Evolutionary conservation across 257 asterid genomes (phyloP).

Genomic region (Nicotiana knightiana): DNA sequence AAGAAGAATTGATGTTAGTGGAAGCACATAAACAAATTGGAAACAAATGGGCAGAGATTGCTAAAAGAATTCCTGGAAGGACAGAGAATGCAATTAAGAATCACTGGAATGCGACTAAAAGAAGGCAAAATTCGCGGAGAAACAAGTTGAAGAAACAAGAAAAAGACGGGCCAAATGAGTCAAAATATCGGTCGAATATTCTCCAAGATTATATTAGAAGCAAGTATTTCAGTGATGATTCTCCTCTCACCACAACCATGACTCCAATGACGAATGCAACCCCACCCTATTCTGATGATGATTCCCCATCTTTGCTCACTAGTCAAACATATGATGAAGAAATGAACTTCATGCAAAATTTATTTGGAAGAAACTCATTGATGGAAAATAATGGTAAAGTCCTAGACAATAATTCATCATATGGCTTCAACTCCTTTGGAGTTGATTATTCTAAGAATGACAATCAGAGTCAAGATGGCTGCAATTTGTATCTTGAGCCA

Average conservation of each 20-base stretch:
- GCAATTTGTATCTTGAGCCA: background rate
- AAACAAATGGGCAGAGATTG: constrained; percentile 74
- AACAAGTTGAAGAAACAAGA: constrained; percentile 20
- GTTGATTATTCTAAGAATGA: background rate
- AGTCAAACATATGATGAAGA: constrained; percentile 42
- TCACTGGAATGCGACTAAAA: constrained; percentile 74
- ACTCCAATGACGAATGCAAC: background rate
- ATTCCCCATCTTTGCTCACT: constrained; percentile 26
- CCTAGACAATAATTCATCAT: background rate
- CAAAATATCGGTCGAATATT: constrained; percentile 26
- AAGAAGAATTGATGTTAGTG: constrained; percentile 53
- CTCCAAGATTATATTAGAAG: constrained; percentile 53
- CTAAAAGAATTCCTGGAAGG: constrained; percentile 59
- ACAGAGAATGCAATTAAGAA: constrained; percentile 80
- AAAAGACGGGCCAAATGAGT: constrained; percentile 3
- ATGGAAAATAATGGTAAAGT: background rate
- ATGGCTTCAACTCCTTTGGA: background rate
- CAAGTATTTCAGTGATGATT: constrained; percentile 11
- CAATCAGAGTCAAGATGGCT: background rate
- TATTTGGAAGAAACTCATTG: constrained; percentile 26
- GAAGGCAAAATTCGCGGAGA: constrained; percentile 46
- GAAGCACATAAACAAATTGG: constrained; percentile 52
- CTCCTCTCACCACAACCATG: background rate
- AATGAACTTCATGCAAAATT: constrained; percentile 40
- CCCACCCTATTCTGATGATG: background rate